These are phyloP conservation scores for Seminavis robusta DNA, from an alignment of 108 stramenopile species.

Conservation along the genomic window DNA sequence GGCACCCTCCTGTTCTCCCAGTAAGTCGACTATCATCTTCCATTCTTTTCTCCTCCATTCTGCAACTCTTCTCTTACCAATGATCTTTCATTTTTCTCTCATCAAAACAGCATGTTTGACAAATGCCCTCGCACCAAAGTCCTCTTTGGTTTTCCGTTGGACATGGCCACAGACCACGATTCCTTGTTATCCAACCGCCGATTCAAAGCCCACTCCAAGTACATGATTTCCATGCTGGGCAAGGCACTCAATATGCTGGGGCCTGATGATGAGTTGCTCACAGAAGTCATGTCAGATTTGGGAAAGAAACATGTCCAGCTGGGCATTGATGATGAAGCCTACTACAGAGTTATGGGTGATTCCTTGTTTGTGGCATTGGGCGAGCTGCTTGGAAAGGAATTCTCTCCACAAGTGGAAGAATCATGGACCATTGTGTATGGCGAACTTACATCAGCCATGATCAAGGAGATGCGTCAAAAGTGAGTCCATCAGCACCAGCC, in stretches of 20 bases:
- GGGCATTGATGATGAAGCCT: slow-evolving; percentile 32
- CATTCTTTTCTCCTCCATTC: no score
- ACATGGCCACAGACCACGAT: slow-evolving; percentile 13
- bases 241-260: slow-evolving; percentile 38
- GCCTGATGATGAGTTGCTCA: slow-evolving; percentile 32
- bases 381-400: slow-evolving; percentile 23
- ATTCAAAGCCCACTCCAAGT: slow-evolving; percentile 29
- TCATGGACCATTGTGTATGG: slow-evolving; percentile 41
- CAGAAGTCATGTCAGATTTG: slow-evolving; percentile 31
- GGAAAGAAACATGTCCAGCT: slow-evolving; percentile 26
- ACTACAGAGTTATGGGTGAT: slow-evolving; percentile 25
- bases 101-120: no score
- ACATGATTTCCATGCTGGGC: slow-evolving; percentile 30
- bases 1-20: slow-evolving; percentile 24
- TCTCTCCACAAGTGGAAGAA: slow-evolving; percentile 14
- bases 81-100: no score
- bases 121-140: slow-evolving; percentile 20
- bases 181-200: slow-evolving; percentile 19
- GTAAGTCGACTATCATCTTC: no score
- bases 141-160: slow-evolving; percentile 34
- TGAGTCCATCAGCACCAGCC: no score
- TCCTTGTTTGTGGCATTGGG: slow-evolving; percentile 24
- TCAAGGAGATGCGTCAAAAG: no score
- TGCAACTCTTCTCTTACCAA: no score
- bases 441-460: slow-evolving; percentile 29